Evolutionary conservation across 2,329 filamentous ascomycete species (phyloP).

Genomic region (Diaporthe citriasiana): DNA sequence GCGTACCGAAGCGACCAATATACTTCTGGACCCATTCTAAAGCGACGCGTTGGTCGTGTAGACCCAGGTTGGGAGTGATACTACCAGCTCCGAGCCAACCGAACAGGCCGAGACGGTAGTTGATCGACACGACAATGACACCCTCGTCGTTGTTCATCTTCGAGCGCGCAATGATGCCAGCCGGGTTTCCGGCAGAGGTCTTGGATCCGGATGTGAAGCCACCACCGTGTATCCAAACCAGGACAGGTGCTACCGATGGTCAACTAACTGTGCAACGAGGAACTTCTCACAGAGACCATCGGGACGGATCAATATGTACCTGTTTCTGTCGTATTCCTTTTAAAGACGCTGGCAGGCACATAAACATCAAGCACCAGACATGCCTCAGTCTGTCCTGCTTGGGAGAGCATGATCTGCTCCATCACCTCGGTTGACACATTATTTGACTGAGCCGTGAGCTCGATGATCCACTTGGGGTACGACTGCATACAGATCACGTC

Average conservation of each 20-base stretch:
- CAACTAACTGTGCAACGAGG: conserved; percentile 51
- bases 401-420: conserved; percentile 41
- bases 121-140: conserved; percentile 61
- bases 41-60: conserved; percentile 55
- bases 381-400: conserved; percentile 55
- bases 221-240: conserved; percentile 62
- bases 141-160: conserved; percentile 48
- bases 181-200: conserved; percentile 45
- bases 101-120: conserved; percentile 64
- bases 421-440: conserved; percentile 37
- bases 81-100: conserved; percentile 59
- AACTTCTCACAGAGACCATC: neutral
- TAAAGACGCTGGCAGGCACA: conserved; percentile 56
- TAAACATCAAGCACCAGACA: conserved; percentile 66
- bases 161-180: conserved; percentile 38
- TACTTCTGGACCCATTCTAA: conserved; percentile 61
- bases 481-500: conserved; percentile 49
- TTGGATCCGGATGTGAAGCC: conserved; percentile 60
- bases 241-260: conserved; percentile 57
- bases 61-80: conserved; percentile 57
- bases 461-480: conserved; percentile 49
- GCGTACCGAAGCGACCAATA: conserved; percentile 55
- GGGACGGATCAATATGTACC: neutral
- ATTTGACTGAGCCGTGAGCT: conserved; percentile 41
- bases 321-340: conserved; percentile 12